Percentiles rank a stretch among this genome's conserved stretches.
phyloP scores from a whole-genome alignment of 2,329 filamentous ascomycete genomes.

The Cordyceps tenuipes region DNA sequence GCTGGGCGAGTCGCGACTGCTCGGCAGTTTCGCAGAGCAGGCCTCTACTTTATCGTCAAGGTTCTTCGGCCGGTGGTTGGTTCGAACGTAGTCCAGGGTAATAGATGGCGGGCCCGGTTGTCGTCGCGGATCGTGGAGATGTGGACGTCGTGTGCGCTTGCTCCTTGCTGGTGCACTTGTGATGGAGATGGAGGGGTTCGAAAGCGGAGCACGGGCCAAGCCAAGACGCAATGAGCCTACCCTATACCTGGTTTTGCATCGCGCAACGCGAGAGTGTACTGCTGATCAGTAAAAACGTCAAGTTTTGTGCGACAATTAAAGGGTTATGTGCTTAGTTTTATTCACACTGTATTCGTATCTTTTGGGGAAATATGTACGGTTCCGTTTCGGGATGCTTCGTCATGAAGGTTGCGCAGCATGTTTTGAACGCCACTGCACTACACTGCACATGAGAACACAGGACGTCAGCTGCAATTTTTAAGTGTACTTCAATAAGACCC shows the following conservation, averaged over 20 bases:
- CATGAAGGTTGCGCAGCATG: no score
- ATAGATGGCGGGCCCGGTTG: neutral
- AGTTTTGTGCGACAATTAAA: no score
- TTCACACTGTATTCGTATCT: no score
- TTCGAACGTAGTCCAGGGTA: neutral
- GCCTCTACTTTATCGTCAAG: neutral
- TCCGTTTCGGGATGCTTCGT: no score
- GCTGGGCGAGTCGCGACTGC: neutral
- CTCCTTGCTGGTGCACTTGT: neutral
- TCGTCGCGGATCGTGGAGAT: slow-evolving; percentile 1
- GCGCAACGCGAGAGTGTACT: neutral
- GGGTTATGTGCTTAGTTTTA: no score
- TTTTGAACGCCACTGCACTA: no score
- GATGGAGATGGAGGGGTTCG: slow-evolving; percentile 2
- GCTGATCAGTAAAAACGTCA: no score
- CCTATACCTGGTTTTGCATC: neutral
- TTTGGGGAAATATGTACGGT: no score
- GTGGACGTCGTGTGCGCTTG: neutral
- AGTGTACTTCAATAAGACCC: no score
- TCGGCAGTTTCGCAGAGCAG: neutral
- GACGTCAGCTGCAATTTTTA: no score
- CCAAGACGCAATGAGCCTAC: neutral
- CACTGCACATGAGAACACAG: no score
- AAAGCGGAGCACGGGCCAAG: neutral
- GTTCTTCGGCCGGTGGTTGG: neutral